phyloP scores from a whole-genome alignment of 352 stramenopile genomes.

The Pythium phragmitis region DNA sequence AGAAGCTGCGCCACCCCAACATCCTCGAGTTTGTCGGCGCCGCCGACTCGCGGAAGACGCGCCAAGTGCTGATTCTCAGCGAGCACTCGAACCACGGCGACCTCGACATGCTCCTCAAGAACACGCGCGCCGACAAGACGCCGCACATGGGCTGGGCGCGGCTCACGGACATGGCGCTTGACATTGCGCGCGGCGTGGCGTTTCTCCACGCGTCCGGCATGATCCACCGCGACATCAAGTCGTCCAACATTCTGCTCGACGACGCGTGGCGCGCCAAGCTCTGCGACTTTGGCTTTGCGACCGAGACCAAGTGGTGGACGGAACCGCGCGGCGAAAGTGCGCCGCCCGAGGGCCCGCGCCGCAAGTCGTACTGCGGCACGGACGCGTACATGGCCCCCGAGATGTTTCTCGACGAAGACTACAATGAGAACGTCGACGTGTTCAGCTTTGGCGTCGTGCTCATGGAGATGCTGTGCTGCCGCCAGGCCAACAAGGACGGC shows the following conservation, averaged over 20 bases:
- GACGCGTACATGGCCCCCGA: slow-evolving; percentile 85
- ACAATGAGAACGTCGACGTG: slow-evolving; percentile 82
- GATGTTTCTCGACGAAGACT: slow-evolving; percentile 85
- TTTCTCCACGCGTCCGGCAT: slow-evolving; percentile 92
- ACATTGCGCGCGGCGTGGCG: slow-evolving; percentile 89
- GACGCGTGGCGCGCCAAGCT: slow-evolving; percentile 69
- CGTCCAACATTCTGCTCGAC: slow-evolving; percentile 86
- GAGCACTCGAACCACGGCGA: slow-evolving; percentile 80
- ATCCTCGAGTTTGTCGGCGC: slow-evolving; percentile 77
- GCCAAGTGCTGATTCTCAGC: slow-evolving; percentile 83
- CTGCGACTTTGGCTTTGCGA: slow-evolving; percentile 86
- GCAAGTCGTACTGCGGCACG: slow-evolving; percentile 87
- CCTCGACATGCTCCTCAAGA: slow-evolving; percentile 63
- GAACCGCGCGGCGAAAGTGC: slow-evolving; percentile 21
- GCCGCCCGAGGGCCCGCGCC: slow-evolving; percentile 30
- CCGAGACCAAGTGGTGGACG: slow-evolving; percentile 51
- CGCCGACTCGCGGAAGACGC: slow-evolving; percentile 62
- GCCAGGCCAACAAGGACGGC: slow-evolving; percentile 69
- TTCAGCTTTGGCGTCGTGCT: slow-evolving; percentile 86
- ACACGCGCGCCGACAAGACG: slow-evolving; percentile 44
- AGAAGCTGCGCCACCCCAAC: slow-evolving; percentile 63
- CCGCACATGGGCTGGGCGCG: slow-evolving; percentile 59
- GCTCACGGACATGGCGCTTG: slow-evolving; percentile 67
- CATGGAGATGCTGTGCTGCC: slow-evolving; percentile 87
- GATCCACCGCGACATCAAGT: slow-evolving; percentile 88